Percentiles rank a stretch among this genome's conserved stretches.
Conservation (phyloP, 1,284 basidiomycete genomes). For the Retiboletus flavoniger region DNA sequence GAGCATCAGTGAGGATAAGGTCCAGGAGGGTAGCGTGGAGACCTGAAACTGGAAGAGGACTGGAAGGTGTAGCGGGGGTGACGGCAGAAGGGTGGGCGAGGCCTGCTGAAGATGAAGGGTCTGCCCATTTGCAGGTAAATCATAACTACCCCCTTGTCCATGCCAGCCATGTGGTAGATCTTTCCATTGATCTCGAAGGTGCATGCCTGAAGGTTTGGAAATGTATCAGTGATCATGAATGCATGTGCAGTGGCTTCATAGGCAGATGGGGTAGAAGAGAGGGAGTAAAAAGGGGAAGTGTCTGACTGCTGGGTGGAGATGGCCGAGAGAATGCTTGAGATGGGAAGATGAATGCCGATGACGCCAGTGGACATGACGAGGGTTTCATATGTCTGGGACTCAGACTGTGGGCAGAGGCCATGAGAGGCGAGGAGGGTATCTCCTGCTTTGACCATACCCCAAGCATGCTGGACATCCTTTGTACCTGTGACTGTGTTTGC, state of each 20-base stretch:
- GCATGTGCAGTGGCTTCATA: constrained; percentile 88
- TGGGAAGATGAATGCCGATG: constrained; percentile 92
- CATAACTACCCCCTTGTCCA: constrained; percentile 99
- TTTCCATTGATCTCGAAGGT: constrained; percentile 70
- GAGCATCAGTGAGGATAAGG: constrained; percentile 89
- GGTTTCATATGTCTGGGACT: constrained; percentile 46
- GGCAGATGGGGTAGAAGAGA: constrained; percentile 63
- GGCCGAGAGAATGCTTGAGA: constrained; percentile 71
- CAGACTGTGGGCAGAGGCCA: constrained; percentile 25
- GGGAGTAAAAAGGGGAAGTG: constrained; percentile 36
- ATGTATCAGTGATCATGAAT: constrained; percentile 99
- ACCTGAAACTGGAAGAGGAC: constrained; percentile 39
- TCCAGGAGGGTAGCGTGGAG: constrained; percentile 94
- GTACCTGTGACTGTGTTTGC: constrained; percentile 93
- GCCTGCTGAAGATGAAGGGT: constrained; percentile 37
- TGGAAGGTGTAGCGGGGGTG: constrained; percentile 20
- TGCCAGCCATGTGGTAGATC: constrained; percentile 83
- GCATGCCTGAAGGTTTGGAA: constrained; percentile 89
- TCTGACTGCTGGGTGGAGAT: constrained; percentile 52
- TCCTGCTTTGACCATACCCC: constrained; percentile 78
- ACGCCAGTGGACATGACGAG: constrained; percentile 98
- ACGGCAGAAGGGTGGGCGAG: constrained; percentile 30
- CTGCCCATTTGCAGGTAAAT: constrained; percentile 97
- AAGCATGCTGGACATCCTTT: constrained; percentile 86
- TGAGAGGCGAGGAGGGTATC: constrained; percentile 57